Evolutionary conservation across 805 yeast genomes (phyloP).

Genomic region (Candida maris): DNA sequence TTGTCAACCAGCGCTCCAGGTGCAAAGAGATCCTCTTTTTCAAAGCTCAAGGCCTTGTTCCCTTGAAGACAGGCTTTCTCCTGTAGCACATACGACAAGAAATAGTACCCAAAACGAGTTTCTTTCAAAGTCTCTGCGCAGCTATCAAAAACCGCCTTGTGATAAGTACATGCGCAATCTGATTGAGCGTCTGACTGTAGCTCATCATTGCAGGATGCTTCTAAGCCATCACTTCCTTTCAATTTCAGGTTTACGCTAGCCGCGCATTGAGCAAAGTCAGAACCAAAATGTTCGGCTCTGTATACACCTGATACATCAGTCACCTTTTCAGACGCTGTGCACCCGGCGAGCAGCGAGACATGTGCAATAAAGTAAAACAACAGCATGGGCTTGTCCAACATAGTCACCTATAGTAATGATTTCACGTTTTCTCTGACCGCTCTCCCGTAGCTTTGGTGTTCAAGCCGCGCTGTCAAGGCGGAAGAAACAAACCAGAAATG

Average conservation of each 20-base stretch:
- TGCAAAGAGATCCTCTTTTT: not conserved
- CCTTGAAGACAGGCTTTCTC: not conserved
- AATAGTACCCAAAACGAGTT: constrained; percentile 9
- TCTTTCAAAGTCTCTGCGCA: constrained; percentile 10
- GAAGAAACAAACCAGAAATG: too few relatives aligned
- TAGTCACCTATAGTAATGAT: too few relatives aligned
- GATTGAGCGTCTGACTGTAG: not conserved
- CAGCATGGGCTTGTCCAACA: too few relatives aligned
- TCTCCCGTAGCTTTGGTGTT: too few relatives aligned
- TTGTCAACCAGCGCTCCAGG: constrained; percentile 4
- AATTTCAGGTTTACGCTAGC: constrained; percentile 3
- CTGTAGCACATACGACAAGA: constrained; percentile 9
- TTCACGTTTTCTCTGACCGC: too few relatives aligned
- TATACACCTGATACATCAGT: constrained; percentile 11
- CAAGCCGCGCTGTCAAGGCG: too few relatives aligned
- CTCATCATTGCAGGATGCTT: not conserved
- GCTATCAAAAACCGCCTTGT: constrained; percentile 10
- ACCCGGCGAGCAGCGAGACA: not conserved
- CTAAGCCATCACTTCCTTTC: not conserved
- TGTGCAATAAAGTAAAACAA: constrained; percentile 2
- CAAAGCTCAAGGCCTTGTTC: not conserved
- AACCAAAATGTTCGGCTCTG: constrained; percentile 3
- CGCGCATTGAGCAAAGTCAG: constrained; percentile 13
- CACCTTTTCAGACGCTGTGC: not conserved
- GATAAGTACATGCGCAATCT: constrained; percentile 9